Conservation (phyloP, 1,284 basidiomycete species). For the Melampsora larici-populina region DNA sequence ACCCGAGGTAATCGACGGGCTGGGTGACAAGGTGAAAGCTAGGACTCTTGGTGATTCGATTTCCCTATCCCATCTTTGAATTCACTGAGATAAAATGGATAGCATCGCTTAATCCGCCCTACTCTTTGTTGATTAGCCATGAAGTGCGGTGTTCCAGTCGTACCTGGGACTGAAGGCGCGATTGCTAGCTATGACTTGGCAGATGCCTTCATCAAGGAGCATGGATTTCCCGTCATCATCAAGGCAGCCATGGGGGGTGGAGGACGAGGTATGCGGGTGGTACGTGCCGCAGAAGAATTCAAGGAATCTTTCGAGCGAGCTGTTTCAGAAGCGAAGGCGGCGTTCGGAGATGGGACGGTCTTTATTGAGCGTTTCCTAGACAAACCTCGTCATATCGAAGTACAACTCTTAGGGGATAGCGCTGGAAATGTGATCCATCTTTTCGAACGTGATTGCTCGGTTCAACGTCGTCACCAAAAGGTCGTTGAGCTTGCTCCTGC, state of each 20-base stretch:
- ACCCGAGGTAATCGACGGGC: conserved; percentile 92
- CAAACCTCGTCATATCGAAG: conserved; percentile 93
- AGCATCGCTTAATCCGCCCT: too few relatives aligned
- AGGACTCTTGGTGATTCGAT: conserved; percentile 66
- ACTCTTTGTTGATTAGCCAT: conserved; percentile 63
- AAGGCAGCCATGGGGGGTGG: conserved; percentile 93
- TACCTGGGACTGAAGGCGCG: conserved; percentile 93
- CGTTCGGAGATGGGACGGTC: conserved; percentile 97
- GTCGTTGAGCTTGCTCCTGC: conserved; percentile 99
- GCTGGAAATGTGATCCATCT: too few relatives aligned
- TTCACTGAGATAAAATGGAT: too few relatives aligned
- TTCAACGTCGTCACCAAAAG: conserved; percentile 96
- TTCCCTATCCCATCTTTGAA: conserved; percentile 9
- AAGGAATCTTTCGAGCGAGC: conserved; percentile 86
- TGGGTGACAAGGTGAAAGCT: conserved; percentile 99
- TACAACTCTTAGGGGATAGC: conserved; percentile 86
- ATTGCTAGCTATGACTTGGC: conserved; percentile 80
- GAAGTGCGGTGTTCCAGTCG: conserved; percentile 85
- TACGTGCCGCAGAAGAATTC: conserved; percentile 86
- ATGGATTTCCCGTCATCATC: conserved; percentile 81
- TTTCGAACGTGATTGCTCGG: conserved; percentile 97
- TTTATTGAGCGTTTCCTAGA: too few relatives aligned
- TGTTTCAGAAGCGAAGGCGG: conserved; percentile 87
- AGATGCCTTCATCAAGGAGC: conserved; percentile 82
- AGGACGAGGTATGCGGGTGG: conserved; percentile 97